These are phyloP conservation scores for Tetradesmus obliquus DNA, from an alignment of 139 green algal genomes.

Conservation along the genomic window DNA sequence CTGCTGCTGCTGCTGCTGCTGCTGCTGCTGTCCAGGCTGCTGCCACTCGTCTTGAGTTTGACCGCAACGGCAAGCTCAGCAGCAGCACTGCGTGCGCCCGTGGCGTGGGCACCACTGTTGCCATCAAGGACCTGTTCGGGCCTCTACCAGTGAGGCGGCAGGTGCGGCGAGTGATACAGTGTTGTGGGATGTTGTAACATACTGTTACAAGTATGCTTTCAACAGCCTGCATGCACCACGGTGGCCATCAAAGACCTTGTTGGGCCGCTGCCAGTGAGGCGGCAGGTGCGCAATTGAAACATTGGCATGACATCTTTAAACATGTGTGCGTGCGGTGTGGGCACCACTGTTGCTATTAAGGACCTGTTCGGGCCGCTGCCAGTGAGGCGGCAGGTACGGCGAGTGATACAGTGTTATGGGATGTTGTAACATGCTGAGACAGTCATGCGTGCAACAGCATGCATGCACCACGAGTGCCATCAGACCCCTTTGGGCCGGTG, in stretches of 20 bases:
- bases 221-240: slow-evolving; percentile 76
- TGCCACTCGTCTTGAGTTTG: slow-evolving; percentile 74
- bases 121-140: slow-evolving; percentile 87
- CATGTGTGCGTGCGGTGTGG: slow-evolving; percentile 71
- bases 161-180: slow-evolving; percentile 51
- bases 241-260: slow-evolving; percentile 91
- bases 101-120: slow-evolving; percentile 91
- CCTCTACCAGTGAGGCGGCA: slow-evolving; percentile 89
- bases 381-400: slow-evolving; percentile 64
- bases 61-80: slow-evolving; percentile 67
- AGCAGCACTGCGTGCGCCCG: slow-evolving; percentile 59
- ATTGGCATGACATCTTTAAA: background rate
- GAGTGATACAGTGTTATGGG: background rate
- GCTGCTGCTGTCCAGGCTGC: slow-evolving; percentile 32
- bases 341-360: slow-evolving; percentile 91
- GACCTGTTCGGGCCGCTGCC: slow-evolving; percentile 92
- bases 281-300: slow-evolving; percentile 64
- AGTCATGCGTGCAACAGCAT: too few relatives aligned
- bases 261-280: slow-evolving; percentile 86
- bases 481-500: slow-evolving; percentile 87
- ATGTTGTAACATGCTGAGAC: background rate
- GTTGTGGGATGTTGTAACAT: background rate
- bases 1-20: background rate
- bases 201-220: background rate
- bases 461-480: slow-evolving; percentile 83